phyloP scores from a whole-genome alignment of 176 grass and related monocot species.

The Bolboschoenus planiculmis region DNA sequence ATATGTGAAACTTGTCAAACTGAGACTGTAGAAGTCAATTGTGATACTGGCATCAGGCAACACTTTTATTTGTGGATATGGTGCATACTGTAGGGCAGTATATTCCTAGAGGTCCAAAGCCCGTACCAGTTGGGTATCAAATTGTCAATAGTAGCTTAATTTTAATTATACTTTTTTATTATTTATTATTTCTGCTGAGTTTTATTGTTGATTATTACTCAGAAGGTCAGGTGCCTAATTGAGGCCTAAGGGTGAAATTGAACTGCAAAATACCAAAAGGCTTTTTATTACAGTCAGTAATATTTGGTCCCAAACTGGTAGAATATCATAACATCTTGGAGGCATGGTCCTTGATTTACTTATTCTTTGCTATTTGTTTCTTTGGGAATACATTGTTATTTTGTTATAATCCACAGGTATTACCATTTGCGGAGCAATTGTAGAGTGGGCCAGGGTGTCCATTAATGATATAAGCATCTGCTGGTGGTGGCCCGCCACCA shows the following conservation, averaged over 20 bases:
- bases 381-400: background rate
- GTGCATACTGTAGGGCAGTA: background rate
- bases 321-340: background rate
- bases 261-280: background rate
- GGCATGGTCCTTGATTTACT: background rate
- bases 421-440: conserved; percentile 34
- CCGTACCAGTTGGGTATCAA: background rate
- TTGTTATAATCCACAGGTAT: background rate
- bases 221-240: background rate
- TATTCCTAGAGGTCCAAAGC: background rate
- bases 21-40: background rate
- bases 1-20: background rate
- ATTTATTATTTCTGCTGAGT: background rate
- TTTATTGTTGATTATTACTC: background rate
- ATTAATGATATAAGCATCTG: conserved; percentile 40
- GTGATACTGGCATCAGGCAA: background rate
- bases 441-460: conserved; percentile 25
- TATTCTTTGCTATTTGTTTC: background rate
- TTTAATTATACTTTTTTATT: background rate
- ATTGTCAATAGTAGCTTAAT: background rate
- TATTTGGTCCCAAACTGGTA: background rate
- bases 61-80: background rate
- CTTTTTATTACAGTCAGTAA: background rate
- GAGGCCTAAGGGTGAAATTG: background rate
- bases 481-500: conserved; percentile 1